Evolutionary conservation across 169 alveolate genomes (phyloP), one percentile per base, ranked within the genome.

Genomic region (Plasmodium gallinaceum): DNA sequence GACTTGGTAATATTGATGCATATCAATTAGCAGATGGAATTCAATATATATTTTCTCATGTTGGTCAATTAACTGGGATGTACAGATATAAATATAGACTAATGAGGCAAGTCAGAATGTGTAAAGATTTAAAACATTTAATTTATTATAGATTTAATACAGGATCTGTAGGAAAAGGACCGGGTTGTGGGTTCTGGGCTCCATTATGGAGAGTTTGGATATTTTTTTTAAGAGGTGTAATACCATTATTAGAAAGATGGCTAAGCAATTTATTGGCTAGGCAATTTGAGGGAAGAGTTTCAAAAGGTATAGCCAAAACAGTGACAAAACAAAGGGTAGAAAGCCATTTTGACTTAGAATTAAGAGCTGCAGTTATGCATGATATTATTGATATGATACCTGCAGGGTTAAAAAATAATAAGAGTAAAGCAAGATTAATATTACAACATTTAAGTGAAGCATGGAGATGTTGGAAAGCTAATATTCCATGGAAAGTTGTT

Each of bases 381-480:
- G 99, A 98, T 94, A 98, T 99, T 66, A 94, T 97, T 37, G 99
- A 99, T 95, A 98, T 98, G 99, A 99, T 99, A 99, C 99, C 99
- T 2, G 99, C 98, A 88, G 99, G 99, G 45, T 97, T 99, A 16
- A 95, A 98, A 85, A 99, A 99, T 16, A 98, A 98, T 94, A 83
- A 83, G 57, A 54, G 91, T 1, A 99, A 99, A 92, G 98, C 99
- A 7, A 93, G 99, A 39, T 98, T 99, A 61, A 98, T 99, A 76
- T 91, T 99, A 92, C 99, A 99, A 94, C 99, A 99, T 94, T 93
- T 99, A 74, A 95, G 99, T 72, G 99, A 99, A 90, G 99, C 99
- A 52, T 99, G 99, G 99, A 89, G 99, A 69, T 99, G 99, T 92
- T 99, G 99, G 99, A 99, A 99, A 95, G 99, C 99, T 7, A 99